Conservation (phyloP, 2,329 filamentous ascomycete genomes). For the Leptoxyphium fumago region DNA sequence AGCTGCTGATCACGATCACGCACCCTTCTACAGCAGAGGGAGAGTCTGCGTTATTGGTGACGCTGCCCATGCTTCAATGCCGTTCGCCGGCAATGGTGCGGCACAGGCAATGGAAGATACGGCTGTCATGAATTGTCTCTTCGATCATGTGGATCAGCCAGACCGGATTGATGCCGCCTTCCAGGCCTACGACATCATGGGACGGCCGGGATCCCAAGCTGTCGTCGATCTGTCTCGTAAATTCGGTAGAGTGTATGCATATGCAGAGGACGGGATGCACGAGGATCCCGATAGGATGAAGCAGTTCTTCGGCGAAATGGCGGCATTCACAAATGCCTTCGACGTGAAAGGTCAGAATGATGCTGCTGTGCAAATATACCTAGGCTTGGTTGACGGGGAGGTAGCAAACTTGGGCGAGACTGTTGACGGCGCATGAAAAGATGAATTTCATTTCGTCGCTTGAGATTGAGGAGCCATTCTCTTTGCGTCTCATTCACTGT, state of each 20-base stretch:
- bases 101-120: slow-evolving; percentile 26
- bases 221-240: slow-evolving; percentile 18
- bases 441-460: no score
- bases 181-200: slow-evolving; percentile 13
- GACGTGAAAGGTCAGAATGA: slow-evolving; percentile 18
- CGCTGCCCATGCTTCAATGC: slow-evolving; percentile 25
- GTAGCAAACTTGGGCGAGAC: no score
- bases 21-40: slow-evolving; percentile 18
- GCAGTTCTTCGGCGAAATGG: slow-evolving; percentile 16
- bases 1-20: slow-evolving; percentile 19
- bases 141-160: slow-evolving; percentile 8
- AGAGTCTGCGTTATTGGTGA: slow-evolving; percentile 23
- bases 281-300: slow-evolving; percentile 17
- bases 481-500: no score
- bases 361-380: slow-evolving; percentile 14
- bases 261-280: slow-evolving; percentile 14
- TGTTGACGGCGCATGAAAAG: no score
- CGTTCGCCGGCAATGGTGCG: slow-evolving; percentile 24
- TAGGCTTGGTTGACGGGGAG: neutral
- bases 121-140: slow-evolving; percentile 19
- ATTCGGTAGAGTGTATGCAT: slow-evolving; percentile 18
- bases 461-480: no score
- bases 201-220: slow-evolving; percentile 16
- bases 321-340: slow-evolving; percentile 18
- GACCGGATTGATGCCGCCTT: slow-evolving; percentile 13